Evolutionary conservation across 106 monocot species (phyloP), one percentile per base, ranked within the genome.

Genomic region (Amphibolis antarctica): DNA sequence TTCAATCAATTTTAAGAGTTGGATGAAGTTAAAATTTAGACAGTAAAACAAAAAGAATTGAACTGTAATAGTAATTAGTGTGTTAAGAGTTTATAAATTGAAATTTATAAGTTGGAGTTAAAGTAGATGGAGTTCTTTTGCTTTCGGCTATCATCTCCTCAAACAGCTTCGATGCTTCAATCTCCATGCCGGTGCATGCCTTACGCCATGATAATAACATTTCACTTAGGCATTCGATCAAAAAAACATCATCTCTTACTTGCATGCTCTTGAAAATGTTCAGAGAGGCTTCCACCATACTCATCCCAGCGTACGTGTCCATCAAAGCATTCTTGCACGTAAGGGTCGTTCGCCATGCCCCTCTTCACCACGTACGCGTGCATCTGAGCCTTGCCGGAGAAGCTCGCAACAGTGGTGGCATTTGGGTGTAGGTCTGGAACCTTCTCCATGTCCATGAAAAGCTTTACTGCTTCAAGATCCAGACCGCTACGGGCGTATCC

Each of bases 291-390:
- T 83, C 83, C 45, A 81, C 71, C 36, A 75, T 79, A n/a, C 81
- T 81, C 10, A 83, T 79, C 52, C 89, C 81, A 1, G 75, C 74
- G 50, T 94, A 94, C 93, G 89, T 86, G 59, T 89, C 93, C 83
- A 94, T 83, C 10, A 94, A 78, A 0, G 93, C 86, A 75, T 94
- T 94, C n/a, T 49, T 86, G 83, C 65, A 94, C 89, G 69, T 82
- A 94, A 62, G 73, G 78, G 68, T 94, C 77, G 11, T 53, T 13
- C 29, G 61, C 89, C 53, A 89, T 74, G 5, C 81, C 75, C 46
- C 86, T 79, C 75, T 89, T 94, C 44, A 89, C 47, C 0, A 84
- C 86, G 59, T 86, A 94, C 0, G 85, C 89, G 74, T 94, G 93
- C 13, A 89, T 81, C 20, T 66, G 69, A 56, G 83, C 89, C 42